Evolutionary conservation across 305 asterid species (phyloP), one percentile per base, ranked within the genome.

Genomic region (Fraxinus velutina): DNA sequence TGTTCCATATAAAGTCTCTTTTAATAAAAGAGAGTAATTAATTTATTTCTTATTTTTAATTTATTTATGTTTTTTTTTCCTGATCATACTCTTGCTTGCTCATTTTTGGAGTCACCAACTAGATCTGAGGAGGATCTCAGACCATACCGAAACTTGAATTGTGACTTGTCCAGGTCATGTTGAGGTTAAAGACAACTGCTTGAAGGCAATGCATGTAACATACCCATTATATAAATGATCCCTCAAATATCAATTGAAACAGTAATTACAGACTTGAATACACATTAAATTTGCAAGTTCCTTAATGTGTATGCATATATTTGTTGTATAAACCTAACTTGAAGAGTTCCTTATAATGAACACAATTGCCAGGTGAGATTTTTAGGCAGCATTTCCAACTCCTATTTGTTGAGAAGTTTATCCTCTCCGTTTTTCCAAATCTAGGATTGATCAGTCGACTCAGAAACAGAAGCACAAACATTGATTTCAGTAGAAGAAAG

Each of bases 331-430:
- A 60, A 60, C 29, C 73, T 75, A 42, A 42, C 52, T 78, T 75
- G 79, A 75, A 70, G 42, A 70, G 64, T 47, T 44, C 47, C 73
- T 47, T 80, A 33, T 30, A 47, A 39, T 55, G 55, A 44, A 19
- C 64, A 52, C 78, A 29, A 34, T 68, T 62, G 52, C 82, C 52
- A 33, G 60, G 5, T 79, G 19, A 44, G 64, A 57, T 70, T 73
- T 37, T 77, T 80, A 71, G 55, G 74, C 82, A 68, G 44, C 74
- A 57, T 80, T 44, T 42, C 76, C 15, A 22, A 30, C 79, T 73
- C 76, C 86, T 66, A 36, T 83, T 71, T 62, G 73, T 78, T 79
- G 44, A 75, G 73, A 47, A 78, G 33, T 66, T 66, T 24, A 66
- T n/a, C 62, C 19, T 73, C 44, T 15, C 22, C 83, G 73, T 27